Evolutionary conservation across 2,329 filamentous ascomycete genomes (phyloP).

Genomic region (Xylaria sp.): DNA sequence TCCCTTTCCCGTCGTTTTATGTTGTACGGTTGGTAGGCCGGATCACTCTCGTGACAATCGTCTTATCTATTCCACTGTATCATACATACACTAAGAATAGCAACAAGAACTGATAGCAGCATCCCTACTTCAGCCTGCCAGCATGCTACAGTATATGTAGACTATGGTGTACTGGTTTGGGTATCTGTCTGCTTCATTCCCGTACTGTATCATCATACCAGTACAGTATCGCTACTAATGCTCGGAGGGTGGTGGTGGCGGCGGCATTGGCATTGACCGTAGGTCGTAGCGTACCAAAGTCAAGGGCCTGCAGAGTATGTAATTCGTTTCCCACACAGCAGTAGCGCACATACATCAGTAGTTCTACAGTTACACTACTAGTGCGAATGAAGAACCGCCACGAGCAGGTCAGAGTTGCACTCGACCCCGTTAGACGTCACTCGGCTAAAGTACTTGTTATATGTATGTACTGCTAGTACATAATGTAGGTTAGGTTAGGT

Average conservation of each 20-base stretch:
- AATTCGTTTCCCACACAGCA: not conserved
- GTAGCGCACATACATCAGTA: not conserved
- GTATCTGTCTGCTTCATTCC: not conserved
- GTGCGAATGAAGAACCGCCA: conserved; percentile 20
- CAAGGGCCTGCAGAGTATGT: not conserved
- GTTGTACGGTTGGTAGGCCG: not conserved
- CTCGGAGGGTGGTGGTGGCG: conserved; percentile 7
- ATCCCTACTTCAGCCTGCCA: not conserved
- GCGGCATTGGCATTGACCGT: not conserved
- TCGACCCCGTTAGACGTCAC: conserved; percentile 14
- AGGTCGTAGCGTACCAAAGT: not conserved
- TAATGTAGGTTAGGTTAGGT: no score
- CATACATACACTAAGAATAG: conserved; percentile 24
- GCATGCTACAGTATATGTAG: not conserved
- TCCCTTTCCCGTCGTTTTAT: not conserved
- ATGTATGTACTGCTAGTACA: no score
- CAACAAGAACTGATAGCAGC: not conserved
- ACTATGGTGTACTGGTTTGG: not conserved
- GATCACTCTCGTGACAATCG: not conserved
- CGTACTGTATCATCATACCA: not conserved
- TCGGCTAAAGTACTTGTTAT: no score
- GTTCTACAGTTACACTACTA: conserved; percentile 16
- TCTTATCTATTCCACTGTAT: not conserved
- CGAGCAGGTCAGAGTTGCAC: conserved; percentile 2
- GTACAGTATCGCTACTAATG: not conserved